phyloP scores from a whole-genome alignment of 176 grass and related monocot species.

The Secale cereale region DNA sequence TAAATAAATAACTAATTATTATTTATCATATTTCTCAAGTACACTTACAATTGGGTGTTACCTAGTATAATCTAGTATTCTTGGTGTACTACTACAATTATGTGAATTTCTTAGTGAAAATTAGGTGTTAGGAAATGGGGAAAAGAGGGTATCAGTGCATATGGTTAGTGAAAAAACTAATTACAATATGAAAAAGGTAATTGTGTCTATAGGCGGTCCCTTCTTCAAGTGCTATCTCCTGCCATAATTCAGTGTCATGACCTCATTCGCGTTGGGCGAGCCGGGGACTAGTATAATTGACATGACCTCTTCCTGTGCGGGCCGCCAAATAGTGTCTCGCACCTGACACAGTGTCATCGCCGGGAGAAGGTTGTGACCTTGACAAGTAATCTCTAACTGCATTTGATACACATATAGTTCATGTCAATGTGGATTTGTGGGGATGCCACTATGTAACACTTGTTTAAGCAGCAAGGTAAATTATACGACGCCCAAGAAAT shows the following conservation, averaged over 20 bases:
- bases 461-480: conserved; percentile 3
- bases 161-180: conserved; percentile 30
- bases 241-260: conserved; percentile 54
- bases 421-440: conserved; percentile 14
- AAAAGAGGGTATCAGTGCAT: conserved; percentile 42
- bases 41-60: conserved; percentile 56
- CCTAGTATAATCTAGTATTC: conserved; percentile 35
- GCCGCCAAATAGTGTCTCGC: conserved; percentile 47
- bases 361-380: conserved; percentile 49
- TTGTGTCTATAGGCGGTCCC: conserved; percentile 4
- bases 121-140: conserved; percentile 44
- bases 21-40: conserved; percentile 41
- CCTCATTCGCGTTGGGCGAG: conserved; percentile 34
- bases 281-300: conserved; percentile 38
- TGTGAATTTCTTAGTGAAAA: conserved; percentile 41
- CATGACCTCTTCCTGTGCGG: conserved; percentile 17
- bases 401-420: conserved; percentile 23
- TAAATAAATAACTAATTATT: conserved; percentile 55
- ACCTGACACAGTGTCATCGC: conserved; percentile 53
- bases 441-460: background rate
- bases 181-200: conserved; percentile 42
- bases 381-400: conserved; percentile 76
- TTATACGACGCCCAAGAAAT: background rate
- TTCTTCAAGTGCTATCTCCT: conserved; percentile 43
- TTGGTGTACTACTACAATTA: conserved; percentile 46